Evolutionary conservation across 805 yeast species (phyloP), one percentile per base, ranked within the genome.

Genomic region (Candida golubevii): DNA sequence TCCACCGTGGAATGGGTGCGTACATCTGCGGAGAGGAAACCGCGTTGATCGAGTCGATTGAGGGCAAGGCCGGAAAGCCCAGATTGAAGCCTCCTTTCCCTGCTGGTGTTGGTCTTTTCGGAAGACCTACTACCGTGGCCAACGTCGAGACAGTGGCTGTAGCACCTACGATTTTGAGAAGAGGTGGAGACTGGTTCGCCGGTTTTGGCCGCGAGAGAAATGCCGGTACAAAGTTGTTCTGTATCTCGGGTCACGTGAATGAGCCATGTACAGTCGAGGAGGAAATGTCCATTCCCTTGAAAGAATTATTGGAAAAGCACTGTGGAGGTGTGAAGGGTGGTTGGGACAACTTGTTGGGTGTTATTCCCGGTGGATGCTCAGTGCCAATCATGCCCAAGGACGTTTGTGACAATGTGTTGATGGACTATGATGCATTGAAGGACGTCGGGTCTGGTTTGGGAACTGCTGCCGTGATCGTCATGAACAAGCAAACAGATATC

Each of bases 21-120:
- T 88, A 88, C 67, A 78, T 88, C 41, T 88, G 96, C 69, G 96
- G 96, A 58, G 96, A 88, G 69, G 96, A 88, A 69, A 88, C 96
- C 35, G 89, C 95, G 6, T 71, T 88, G 62, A 86, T 88, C 61
- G 96, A 88, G 71, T 82, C 90, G 4, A 72, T 88, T 43, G 96
- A 88, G 71, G 96, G 96, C 57, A 88, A 88, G 68, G 95, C 93
- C 46, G 96, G 96, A 54, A 88, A 88, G 69, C 96, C 96, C 55
- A 81, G 96, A 69, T 77, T 88, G 65, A 88, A 88, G 80, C 96
- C 96, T 32, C 96, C 96, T 52, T 88, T 88, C 79, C 96, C 96
- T 31, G 96, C 95, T 31, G 96, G 95, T 59, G 91, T 87, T 47
- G 96, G 96, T 58, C 73, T 88, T 44, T 88, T 85, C 56, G 96